Base-by-base conservation (phyloP, 1,284 basidiomycete species). In the Anthracocystis panici-leucophaei region DNA sequence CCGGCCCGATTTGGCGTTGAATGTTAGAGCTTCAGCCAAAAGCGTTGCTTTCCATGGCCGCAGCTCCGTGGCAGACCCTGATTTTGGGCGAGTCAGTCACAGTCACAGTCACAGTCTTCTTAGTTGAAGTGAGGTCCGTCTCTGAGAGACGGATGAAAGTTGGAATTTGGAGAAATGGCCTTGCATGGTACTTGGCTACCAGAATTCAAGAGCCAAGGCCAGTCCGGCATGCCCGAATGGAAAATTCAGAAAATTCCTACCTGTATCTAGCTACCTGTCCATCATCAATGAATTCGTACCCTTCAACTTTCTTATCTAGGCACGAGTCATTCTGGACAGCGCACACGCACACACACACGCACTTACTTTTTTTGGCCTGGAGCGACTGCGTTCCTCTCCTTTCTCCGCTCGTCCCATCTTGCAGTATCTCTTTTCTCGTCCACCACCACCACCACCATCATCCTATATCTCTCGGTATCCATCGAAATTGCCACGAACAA, bases 351-450 rank as follows among this genome's bases (percentile, higher is more conserved):
- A 18, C 11, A 23, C 21, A 20, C 16, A 23, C 46, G 29, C 27
- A 29, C 27, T 16, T 3, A 38, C 2, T 38, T 38, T 33, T 33
- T n/a, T n/a, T n/a, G n/a, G n/a, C 4, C n/a, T n/a, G n/a, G n/a
- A 29, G 29, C 29, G 29, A 29, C 29, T 41, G n/a, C 14, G n/a
- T 41, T n/a, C 40, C 40, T n/a, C n/a, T 33, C 18, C 27, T 29
- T 29, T 29, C 20, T 31, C 48, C 48, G 48, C 48, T 49, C 48
- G 48, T 29, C 31, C 48, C 48, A 31, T 49, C 48, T 31, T 48
- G 25, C 18, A 29, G 4, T 11, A 29, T n/a, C 31, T 20, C 29
- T 12, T 20, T 29, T 31, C 29, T 49, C 9, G 10, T 29, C 20
- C 48, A 20, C 10, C 29, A 49, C 16, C 46, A 29, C 27, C 27